A percentile compares a stretch with the other conserved stretches of the same genome.
Conservation (phyloP, 2,329 filamentous ascomycete genomes). For the Fusarium sp. region DNA sequence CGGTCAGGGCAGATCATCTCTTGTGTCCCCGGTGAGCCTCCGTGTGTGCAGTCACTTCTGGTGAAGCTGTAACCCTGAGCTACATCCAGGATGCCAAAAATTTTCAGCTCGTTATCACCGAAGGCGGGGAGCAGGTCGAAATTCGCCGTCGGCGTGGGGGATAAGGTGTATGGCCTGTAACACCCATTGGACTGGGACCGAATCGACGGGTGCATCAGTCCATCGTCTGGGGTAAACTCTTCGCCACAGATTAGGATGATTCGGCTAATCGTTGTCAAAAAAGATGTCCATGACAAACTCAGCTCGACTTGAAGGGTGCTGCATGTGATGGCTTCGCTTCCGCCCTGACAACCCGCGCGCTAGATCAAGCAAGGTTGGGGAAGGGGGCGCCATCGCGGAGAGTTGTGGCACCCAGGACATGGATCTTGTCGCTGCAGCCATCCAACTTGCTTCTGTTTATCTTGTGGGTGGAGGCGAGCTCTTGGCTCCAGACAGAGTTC, state of each 20-base stretch:
- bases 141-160: constrained; percentile 34
- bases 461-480: constrained; percentile 16
- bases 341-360: neutral
- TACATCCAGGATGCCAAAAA: constrained; percentile 10
- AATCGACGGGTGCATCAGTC: constrained; percentile 30
- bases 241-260: constrained; percentile 12
- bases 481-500: constrained; percentile 20
- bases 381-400: constrained; percentile 10
- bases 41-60: constrained; percentile 1
- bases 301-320: neutral
- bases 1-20: constrained; percentile 18
- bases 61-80: constrained; percentile 20
- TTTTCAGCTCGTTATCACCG: constrained; percentile 29
- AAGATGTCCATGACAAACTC: neutral
- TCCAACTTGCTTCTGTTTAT: constrained; percentile 36
- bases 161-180: constrained; percentile 13
- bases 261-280: neutral
- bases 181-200: constrained; percentile 17
- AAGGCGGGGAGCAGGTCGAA: constrained; percentile 17
- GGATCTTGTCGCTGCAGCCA: constrained; percentile 15
- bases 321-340: constrained; percentile 3
- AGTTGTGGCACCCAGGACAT: constrained; percentile 7
- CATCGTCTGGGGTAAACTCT: constrained; percentile 16
- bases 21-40: constrained; percentile 1
- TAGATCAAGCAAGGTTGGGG: neutral